These are phyloP conservation scores for Aspergillus awamori DNA, from an alignment of 2,329 filamentous ascomycete species.

Conservation along the genomic window DNA sequence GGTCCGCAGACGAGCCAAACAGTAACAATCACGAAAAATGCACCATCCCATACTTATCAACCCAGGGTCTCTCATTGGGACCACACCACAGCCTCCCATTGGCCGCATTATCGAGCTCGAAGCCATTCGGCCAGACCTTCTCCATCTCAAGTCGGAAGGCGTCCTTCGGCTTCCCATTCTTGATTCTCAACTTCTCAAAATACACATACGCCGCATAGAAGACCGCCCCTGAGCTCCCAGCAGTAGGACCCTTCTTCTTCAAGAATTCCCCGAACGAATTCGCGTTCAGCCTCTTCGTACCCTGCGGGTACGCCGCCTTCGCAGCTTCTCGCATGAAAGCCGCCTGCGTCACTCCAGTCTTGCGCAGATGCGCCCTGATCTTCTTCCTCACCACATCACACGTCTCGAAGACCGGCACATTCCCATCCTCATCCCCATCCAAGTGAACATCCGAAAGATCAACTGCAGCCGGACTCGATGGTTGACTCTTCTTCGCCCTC, in stretches of 20 bases:
- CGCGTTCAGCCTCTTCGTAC: slow-evolving; percentile 36
- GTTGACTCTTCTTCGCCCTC: not conserved
- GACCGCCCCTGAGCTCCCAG: slow-evolving; percentile 53
- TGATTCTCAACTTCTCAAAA: slow-evolving; percentile 62
- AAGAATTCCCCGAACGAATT: slow-evolving; percentile 54
- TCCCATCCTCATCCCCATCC: slow-evolving; percentile 50
- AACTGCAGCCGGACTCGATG: slow-evolving; percentile 26
- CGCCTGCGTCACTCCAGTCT: slow-evolving; percentile 55
- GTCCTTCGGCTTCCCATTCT: slow-evolving; percentile 55
- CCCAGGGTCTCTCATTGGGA: not conserved
- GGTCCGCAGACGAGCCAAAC: not conserved
- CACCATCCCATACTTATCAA: slow-evolving; percentile 15
- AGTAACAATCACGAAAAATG: not conserved
- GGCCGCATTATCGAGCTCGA: slow-evolving; percentile 10
- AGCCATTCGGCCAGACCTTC: slow-evolving; percentile 28
- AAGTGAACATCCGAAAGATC: slow-evolving; percentile 51
- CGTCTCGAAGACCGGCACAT: slow-evolving; percentile 58
- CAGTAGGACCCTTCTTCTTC: slow-evolving; percentile 50
- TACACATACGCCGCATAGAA: slow-evolving; percentile 62
- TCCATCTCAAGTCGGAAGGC: slow-evolving; percentile 59
- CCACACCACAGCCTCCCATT: not conserved
- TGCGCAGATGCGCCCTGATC: slow-evolving; percentile 55
- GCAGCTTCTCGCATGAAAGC: slow-evolving; percentile 55
- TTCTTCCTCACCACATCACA: slow-evolving; percentile 63
- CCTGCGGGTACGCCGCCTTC: slow-evolving; percentile 42